Evolutionary conservation across 805 yeast genomes (phyloP), one percentile per base, ranked within the genome.

Genomic region (Komagataella kurtzmanii): DNA sequence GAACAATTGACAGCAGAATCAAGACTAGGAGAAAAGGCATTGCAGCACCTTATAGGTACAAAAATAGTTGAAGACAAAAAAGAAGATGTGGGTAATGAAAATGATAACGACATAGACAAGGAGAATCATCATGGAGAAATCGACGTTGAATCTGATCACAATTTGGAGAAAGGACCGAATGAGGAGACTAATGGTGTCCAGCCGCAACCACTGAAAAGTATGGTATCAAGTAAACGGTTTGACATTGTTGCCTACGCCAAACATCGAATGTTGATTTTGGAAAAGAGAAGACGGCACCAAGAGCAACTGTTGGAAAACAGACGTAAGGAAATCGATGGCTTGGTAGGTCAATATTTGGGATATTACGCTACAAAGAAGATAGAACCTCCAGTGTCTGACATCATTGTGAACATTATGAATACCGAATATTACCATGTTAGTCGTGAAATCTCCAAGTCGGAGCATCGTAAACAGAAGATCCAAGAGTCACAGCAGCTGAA

Each of bases 1-100:
- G 78, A 85, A 52, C 77, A 78, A 58, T 70, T 90, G 50, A 90
- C 88, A 2, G 81, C 80, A 50, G 97, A 91, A 63, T 86, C 95
- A 30, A 72, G 86, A 52, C 69, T 81, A 50, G 93, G 91, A 2
- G 97, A 90, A 62, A 72, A 71, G 50, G 95, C 97, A 0, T 65
- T 91, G 49, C 79, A 84, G 54, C 72, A 77, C 50, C 70, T 86
- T 69, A 68, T 62, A 50, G 59, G 55, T n/a, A 24, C 21, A 6
- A 48, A 7, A 14, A 14, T 47, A 17, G 6, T 44, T 17, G 46
- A 17, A 44, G 14, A 44, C 10, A 6, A 44, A 12, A 7, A 44
- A 6, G 46, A 44, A 44, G n/a, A 3, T 44, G 17, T 18, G 46
- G 68, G 65, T 7, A 24, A 54, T 56, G 46, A 57, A 61, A 49